Base-by-base conservation (phyloP, 768 basidiomycete genomes). In the Coprinopsis sp. region DNA sequence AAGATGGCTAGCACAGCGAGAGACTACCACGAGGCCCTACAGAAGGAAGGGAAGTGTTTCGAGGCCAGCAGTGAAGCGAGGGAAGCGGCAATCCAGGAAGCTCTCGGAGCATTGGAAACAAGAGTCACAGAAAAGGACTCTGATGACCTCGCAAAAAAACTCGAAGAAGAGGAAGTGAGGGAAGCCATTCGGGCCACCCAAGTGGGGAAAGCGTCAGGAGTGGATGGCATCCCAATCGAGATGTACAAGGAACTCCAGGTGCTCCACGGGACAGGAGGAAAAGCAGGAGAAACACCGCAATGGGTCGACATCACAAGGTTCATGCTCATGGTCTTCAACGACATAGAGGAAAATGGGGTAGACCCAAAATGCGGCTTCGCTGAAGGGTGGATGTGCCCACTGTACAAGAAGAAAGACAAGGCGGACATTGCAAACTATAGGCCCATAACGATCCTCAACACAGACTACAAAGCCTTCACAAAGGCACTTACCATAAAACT, bases 341-440 rank as follows among this genome's bases (percentile, higher is more conserved):
- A 72, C 28, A 70, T 71, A 0, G 45, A 64, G 44, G 1, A 14
- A 1, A 3, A 65, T 38, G 64, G 70, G 0, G 6, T 62, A 0
- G 43, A 6, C 0, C 2, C 18, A 1, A 2, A 7, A 0, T 52
- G 59, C 1, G 4, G 6, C 0, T 74, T 70, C 42, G 19, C 60
- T 0, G 37, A 55, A 3, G 72, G 72, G 0, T 66, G 63, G 65
- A 64, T 68, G 56, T 65, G 67, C 58, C 70, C 67, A 0, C 29
- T 75, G 0, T 73, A 68, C 43, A 76, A 76, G 31, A 74, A 74
- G 28, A 65, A 63, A 12, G 64, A 68, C 13, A 65, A n/a, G n/a
- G n/a, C n/a, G n/a, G n/a, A n/a, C n/a, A n/a, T n/a, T n/a, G n/a
- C n/a, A n/a, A n/a, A n/a, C 45, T 70, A 71, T 34, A 0, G 61